Conservation (phyloP, 2,329 filamentous ascomycete species). For the Calonectria leucothoes region DNA sequence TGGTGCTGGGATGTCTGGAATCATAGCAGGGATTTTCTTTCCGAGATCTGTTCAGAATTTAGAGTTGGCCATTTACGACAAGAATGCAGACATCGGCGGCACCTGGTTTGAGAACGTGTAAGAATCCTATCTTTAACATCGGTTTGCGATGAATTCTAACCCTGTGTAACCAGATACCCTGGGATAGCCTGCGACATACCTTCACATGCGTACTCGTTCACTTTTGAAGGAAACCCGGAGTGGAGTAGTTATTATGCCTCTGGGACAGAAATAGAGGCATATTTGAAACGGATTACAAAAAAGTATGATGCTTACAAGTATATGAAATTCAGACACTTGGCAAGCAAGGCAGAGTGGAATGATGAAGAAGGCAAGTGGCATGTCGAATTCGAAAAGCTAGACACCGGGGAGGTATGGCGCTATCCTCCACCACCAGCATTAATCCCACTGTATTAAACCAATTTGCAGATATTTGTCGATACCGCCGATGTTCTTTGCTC, state of each 20-base stretch:
- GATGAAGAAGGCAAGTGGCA: slow-evolving; percentile 51
- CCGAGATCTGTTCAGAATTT: slow-evolving; percentile 5
- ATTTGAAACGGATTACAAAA: slow-evolving; percentile 59
- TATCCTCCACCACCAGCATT: not conserved
- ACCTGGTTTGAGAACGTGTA: slow-evolving; percentile 19
- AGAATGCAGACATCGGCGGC: slow-evolving; percentile 1
- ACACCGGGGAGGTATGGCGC: not conserved
- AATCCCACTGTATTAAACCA: not conserved
- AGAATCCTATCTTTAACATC: not conserved
- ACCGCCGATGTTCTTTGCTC: slow-evolving; percentile 53
- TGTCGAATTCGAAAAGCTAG: slow-evolving; percentile 49
- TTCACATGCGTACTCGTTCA: slow-evolving; percentile 72
- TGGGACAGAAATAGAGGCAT: slow-evolving; percentile 65
- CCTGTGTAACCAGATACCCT: not conserved
- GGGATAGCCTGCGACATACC: slow-evolving; percentile 61
- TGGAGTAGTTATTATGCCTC: slow-evolving; percentile 69
- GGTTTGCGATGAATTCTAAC: not conserved
- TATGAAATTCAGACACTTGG: slow-evolving; percentile 57
- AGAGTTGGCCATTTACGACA: slow-evolving; percentile 16
- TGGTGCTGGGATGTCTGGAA: slow-evolving; percentile 20
- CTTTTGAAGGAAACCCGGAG: slow-evolving; percentile 68
- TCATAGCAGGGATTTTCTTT: slow-evolving; percentile 7
- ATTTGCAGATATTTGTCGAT: not conserved
- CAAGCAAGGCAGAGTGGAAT: slow-evolving; percentile 42
- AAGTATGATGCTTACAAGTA: slow-evolving; percentile 57